Base-by-base conservation (phyloP, 1,284 basidiomycete species). In the Singerocomus inundabilis region DNA sequence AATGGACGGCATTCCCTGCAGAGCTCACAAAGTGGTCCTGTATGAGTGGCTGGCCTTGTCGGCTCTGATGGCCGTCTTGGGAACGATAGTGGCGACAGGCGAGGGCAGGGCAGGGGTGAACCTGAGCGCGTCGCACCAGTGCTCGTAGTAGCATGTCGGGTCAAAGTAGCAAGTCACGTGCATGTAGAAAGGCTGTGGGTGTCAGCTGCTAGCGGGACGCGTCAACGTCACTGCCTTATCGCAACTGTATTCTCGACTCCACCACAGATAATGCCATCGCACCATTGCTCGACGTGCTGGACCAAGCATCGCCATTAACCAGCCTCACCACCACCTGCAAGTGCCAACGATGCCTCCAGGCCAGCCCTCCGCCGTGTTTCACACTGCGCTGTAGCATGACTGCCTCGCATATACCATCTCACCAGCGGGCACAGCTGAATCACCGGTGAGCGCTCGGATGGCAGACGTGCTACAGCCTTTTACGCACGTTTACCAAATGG, bases 1-100 rank as follows among this genome's bases (percentile, higher is more conserved):
- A 52, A 46, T 63, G 62, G 49, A 76, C 38, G 8, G 74, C 65
- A 35, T 65, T 63, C 15, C 66, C 57, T 1, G 73, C 64, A 38
- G 73, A 69, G 29, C 56, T 52, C 0, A 66, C 60, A 38, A 71
- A 72, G 52, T 70, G 68, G 26, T 75, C 65, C n/a, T 71, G 64
- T 43, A 71, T 50, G 49, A 58, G 55, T 36, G 57, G 46, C 37
- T 52, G 52, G n/a, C 44, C 44, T 29, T 38, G 52, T 26, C 46
- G 46, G 4, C 24, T 33, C 32, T 44, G 58, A 25, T 18, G 44
- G 1, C 42, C n/a, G 9, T 40, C 46, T 16, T 64, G 62, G 1
- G 63, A 56, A 28, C 44, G 59, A 44, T 49, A 35, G 15, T 47
- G 53, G n/a, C 44, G 54, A 30, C 37, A 30, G 8, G 49, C 25